A percentile compares a stretch with the other conserved stretches of the same genome.
Conservation (phyloP, 2,329 filamentous ascomycete species). For the Aaosphaeria pasadenensis region DNA sequence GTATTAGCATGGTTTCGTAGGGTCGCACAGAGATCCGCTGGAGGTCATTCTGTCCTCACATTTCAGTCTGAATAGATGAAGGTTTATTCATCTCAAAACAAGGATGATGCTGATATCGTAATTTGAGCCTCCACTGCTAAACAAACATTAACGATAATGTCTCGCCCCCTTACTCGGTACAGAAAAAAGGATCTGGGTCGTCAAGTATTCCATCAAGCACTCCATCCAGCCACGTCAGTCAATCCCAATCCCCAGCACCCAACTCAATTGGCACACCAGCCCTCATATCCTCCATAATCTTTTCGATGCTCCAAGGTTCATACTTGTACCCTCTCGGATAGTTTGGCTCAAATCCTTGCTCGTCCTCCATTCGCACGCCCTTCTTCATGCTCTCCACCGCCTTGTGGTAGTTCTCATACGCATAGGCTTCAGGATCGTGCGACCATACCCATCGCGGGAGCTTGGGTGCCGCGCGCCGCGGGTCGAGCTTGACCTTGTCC, state of each 20-base stretch:
- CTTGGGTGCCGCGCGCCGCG: slow-evolving; percentile 42
- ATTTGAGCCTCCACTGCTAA: too few species aligned
- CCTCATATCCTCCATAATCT: slow-evolving; percentile 40
- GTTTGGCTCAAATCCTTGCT: slow-evolving; percentile 42
- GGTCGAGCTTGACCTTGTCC: slow-evolving; percentile 47
- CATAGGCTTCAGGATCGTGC: slow-evolving; percentile 46
- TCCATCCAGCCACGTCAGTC: too few species aligned
- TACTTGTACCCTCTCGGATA: slow-evolving; percentile 43
- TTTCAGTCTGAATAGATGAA: too few species aligned
- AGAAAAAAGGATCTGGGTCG: too few species aligned
- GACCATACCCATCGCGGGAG: slow-evolving; percentile 47
- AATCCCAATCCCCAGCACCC: slow-evolving; percentile 37
- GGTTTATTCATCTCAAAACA: too few species aligned
- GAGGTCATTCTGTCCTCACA: too few species aligned
- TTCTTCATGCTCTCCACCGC: slow-evolving; percentile 41
- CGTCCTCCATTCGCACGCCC: slow-evolving; percentile 43
- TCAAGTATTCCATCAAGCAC: too few species aligned
- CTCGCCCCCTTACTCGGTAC: too few species aligned
- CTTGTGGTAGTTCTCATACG: slow-evolving; percentile 43
- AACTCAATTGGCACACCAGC: slow-evolving; percentile 32
- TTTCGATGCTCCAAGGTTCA: slow-evolving; percentile 42
- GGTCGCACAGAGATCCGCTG: too few species aligned
- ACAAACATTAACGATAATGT: too few species aligned
- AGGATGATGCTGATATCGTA: too few species aligned
- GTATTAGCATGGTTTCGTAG: too few species aligned